Conservation (phyloP, 495 filamentous ascomycete genomes). For the Apiosordaria backusii region DNA sequence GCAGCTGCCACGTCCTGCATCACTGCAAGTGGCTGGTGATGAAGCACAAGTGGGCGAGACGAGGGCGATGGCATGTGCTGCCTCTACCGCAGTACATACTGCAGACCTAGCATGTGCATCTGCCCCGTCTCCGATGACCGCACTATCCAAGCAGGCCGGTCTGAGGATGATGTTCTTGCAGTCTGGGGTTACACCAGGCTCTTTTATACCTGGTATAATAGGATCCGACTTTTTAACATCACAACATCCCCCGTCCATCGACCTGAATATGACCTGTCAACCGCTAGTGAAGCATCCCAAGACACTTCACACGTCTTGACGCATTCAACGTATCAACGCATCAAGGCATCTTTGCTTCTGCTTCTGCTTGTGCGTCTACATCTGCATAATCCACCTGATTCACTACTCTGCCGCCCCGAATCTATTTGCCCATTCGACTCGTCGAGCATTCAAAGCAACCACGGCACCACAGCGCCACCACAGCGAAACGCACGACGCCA, state of each 20-base stretch:
- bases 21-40: slow-evolving; percentile 2
- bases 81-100: no score
- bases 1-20: slow-evolving; percentile 4
- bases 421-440: slow-evolving; percentile 14
- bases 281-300: background rate
- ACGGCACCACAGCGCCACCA: slow-evolving; percentile 11
- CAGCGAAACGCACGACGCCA: slow-evolving; percentile 23
- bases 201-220: background rate
- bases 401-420: slow-evolving; percentile 11
- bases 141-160: background rate
- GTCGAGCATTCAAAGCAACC: background rate
- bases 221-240: background rate
- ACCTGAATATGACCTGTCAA: background rate
- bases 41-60: background rate
- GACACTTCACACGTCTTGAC: slow-evolving; percentile 6
- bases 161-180: background rate
- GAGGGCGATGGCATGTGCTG: slow-evolving; percentile 4
- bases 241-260: background rate
- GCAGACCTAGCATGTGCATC: no score
- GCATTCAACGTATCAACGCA: slow-evolving; percentile 1
- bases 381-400: slow-evolving; percentile 1
- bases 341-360: background rate
- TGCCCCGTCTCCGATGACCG: slow-evolving; percentile 2
- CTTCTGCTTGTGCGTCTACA: background rate
- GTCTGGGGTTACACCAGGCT: background rate